Percentiles rank a stretch among this genome's conserved stretches.
Evolutionary conservation across 225 moss, liverwort and hornwort species (phyloP).

Genomic region (Marchantia paleacea): DNA sequence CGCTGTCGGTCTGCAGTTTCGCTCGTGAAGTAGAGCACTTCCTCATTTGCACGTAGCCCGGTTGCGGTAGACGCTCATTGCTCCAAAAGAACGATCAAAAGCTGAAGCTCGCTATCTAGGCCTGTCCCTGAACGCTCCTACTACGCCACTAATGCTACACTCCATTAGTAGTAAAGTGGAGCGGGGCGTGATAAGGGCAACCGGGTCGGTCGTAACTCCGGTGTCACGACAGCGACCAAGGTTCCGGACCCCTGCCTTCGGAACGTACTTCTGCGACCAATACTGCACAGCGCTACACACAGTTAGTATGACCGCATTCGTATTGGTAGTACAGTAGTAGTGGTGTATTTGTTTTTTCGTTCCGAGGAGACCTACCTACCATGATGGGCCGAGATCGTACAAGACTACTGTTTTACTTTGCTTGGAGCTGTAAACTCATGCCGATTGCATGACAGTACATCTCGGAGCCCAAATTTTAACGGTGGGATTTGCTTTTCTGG

Average conservation of each 20-base stretch:
- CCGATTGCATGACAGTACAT: conserved; percentile 5
- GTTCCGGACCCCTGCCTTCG: background rate
- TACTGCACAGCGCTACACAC: no score
- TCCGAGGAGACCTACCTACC: background rate
- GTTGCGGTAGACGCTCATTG: background rate
- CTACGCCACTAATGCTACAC: background rate
- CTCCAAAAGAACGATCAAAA: background rate
- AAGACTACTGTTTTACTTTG: background rate
- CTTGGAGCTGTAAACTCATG: background rate
- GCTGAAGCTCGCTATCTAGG: background rate
- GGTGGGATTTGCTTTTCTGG: background rate
- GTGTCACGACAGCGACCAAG: background rate
- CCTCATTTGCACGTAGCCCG: background rate
- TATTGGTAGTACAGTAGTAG: no score
- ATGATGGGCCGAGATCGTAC: background rate
- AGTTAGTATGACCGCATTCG: no score
- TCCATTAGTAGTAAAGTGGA: background rate
- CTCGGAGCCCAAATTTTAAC: background rate
- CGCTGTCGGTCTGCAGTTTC: background rate
- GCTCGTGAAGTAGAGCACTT: background rate
- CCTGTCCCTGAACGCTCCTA: background rate
- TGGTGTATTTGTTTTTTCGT: no score
- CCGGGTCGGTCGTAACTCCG: background rate
- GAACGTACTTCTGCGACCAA: no score
- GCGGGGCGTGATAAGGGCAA: background rate